Evolutionary conservation across 768 basidiomycete species (phyloP).

Genomic region (Calocera cornea): DNA sequence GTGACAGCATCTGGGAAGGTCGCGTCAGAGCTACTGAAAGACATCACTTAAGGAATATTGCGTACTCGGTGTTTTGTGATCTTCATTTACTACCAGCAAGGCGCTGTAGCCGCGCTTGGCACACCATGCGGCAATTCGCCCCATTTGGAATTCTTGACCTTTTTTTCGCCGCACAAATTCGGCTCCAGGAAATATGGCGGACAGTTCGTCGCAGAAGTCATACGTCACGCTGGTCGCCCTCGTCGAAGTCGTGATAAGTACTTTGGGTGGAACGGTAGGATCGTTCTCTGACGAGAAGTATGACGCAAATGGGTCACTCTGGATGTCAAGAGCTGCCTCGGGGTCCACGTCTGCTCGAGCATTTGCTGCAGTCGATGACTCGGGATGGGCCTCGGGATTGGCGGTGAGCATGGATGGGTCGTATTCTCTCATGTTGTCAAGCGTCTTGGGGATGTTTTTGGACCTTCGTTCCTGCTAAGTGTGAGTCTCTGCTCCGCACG

Average conservation of each 20-base stretch:
- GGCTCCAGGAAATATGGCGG: slow-evolving; percentile 80
- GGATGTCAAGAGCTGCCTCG: slow-evolving; percentile 54
- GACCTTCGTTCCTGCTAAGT: slow-evolving; percentile 55
- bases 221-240: slow-evolving; percentile 82
- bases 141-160: slow-evolving; percentile 81
- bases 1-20: slow-evolving; percentile 70
- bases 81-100: slow-evolving; percentile 86
- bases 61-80: slow-evolving; percentile 86
- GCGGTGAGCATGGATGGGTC: slow-evolving; percentile 54
- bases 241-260: slow-evolving; percentile 80
- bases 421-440: slow-evolving; percentile 86
- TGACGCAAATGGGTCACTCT: slow-evolving; percentile 60
- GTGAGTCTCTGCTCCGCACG: neutral
- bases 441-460: slow-evolving; percentile 77
- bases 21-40: slow-evolving; percentile 8
- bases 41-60: slow-evolving; percentile 11
- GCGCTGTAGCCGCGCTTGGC: slow-evolving; percentile 78
- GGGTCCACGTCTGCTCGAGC: slow-evolving; percentile 27
- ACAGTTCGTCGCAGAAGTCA: slow-evolving; percentile 83
- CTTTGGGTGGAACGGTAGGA: slow-evolving; percentile 64
- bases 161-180: slow-evolving; percentile 78
- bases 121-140: slow-evolving; percentile 86
- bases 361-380: slow-evolving; percentile 8
- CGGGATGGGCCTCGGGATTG: slow-evolving; percentile 27
- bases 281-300: slow-evolving; percentile 54